Percentiles rank a stretch among this genome's conserved stretches.
Evolutionary conservation across 169 alveolate genomes (phyloP).

Genomic region (Eimeria falciformis): DNA sequence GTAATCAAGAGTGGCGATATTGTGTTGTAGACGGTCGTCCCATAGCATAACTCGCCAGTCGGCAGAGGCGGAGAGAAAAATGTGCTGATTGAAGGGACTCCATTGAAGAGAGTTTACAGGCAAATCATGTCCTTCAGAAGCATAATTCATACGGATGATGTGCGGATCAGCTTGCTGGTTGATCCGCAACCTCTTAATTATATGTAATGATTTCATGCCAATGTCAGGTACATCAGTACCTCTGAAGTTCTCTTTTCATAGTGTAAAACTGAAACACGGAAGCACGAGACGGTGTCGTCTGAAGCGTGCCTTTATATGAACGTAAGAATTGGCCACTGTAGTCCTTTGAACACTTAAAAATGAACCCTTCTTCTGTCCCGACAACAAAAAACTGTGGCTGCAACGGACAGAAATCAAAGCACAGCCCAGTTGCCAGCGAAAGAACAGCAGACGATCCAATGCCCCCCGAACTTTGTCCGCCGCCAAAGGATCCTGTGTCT

Average conservation of each 20-base stretch:
- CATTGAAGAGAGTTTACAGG: conserved; percentile 95
- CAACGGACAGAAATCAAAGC: conserved; percentile 92
- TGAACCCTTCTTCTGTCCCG: conserved; percentile 97
- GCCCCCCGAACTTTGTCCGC: conserved; percentile 11
- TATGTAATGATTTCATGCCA: not conserved
- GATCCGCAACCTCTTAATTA: not conserved
- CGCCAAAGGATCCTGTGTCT: conserved; percentile 57
- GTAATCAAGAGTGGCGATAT: conserved; percentile 92
- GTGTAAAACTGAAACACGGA: not conserved
- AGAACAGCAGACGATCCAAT: conserved; percentile 62
- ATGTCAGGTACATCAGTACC: not conserved
- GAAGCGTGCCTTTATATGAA: conserved; percentile 91
- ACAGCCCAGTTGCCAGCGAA: conserved; percentile 88
- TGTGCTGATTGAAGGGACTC: conserved; percentile 94
- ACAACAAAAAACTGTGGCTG: conserved; percentile 90
- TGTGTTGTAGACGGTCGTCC: conserved; percentile 91
- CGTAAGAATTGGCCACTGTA: conserved; percentile 93
- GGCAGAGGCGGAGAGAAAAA: conserved; percentile 94
- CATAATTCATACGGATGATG: not conserved
- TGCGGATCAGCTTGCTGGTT: not conserved
- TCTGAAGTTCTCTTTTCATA: not conserved
- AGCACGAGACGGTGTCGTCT: not conserved
- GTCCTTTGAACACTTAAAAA: conserved; percentile 94
- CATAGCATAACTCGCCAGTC: conserved; percentile 97
- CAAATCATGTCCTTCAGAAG: conserved; percentile 87